Percentiles rank a stretch among this genome's conserved stretches.
Conservation (phyloP, 805 yeast species). For the Barnettozyma salicaria region DNA sequence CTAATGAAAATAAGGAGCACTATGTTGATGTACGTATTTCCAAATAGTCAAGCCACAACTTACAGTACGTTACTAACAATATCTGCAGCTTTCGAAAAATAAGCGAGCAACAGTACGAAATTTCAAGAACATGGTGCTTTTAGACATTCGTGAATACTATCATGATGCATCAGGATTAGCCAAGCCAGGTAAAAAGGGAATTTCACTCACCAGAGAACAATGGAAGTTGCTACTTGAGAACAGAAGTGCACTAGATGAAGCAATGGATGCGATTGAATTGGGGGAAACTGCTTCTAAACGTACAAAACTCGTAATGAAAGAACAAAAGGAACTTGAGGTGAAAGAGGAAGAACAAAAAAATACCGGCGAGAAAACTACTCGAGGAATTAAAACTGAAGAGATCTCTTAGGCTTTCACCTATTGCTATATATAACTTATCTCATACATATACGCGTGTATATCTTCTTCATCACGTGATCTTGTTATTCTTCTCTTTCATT, state of each 20-base stretch:
- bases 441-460: too few species aligned
- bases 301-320: constrained; percentile 23
- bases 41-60: not conserved
- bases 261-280: constrained; percentile 33
- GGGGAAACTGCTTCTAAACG: constrained; percentile 27
- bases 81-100: constrained; percentile 41
- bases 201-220: constrained; percentile 49
- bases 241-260: constrained; percentile 43
- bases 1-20: constrained; percentile 8
- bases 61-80: constrained; percentile 4
- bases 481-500: too few species aligned
- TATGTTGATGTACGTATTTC: constrained; percentile 7
- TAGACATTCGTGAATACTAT: constrained; percentile 85
- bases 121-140: constrained; percentile 58
- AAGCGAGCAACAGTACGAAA: constrained; percentile 70
- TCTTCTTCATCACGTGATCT: too few species aligned
- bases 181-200: constrained; percentile 80
- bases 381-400: too few species aligned
- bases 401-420: too few species aligned
- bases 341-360: constrained; percentile 28
- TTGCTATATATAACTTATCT: too few species aligned
- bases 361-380: too few species aligned
- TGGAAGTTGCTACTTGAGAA: constrained; percentile 46
- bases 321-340: constrained; percentile 21
- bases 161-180: constrained; percentile 47